Base-by-base conservation (phyloP, 352 stramenopile species). In the Globisporangium yorkense region DNA sequence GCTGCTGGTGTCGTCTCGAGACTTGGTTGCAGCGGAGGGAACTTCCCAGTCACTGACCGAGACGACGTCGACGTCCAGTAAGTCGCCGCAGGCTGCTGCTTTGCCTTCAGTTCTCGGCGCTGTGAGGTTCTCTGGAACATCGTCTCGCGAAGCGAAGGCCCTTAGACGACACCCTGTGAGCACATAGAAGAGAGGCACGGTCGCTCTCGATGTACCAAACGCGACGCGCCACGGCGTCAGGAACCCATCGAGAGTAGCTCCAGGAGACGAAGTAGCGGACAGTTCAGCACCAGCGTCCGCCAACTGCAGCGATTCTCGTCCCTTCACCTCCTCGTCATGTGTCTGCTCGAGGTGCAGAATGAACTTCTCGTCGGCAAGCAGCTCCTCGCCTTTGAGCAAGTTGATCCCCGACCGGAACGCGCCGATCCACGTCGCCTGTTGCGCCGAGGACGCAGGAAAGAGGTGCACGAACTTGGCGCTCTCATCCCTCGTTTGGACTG, bases 191-290 rank as follows among this genome's bases (percentile, higher is more conserved):
- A 74, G 63, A 0, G 60, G 46, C 1, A 48, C 21, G 8, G 51
- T 29, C 1, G 43, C 48, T 24, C 21, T 31, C 39, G 54, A 20
- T 7, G 47, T 63, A 7, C 3, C 39, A 13, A 63, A 67, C 5
- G 54, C 44, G 8, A 51, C 62, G 15, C 72, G 65, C 68, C 75
- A 84, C 5, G 62, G 67, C 5, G 58, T 83, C 15, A 92, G 37
- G 0, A 67, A 40, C 13, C 82, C 82, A 51, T 89, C 77, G 63
- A 92, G 87, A 0, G 66, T 63, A 15, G 75, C 78, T 0, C 56
- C 60, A 29, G 61, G 51, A 10, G 71, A 61, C 12, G 68, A 53
- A 27, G 78, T 73, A 6, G 55, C 18, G 35, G 16, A 12, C 7
- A 12, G 18, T 18, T 56, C 39, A 6, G 47, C 18, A 15, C 24